Conservation (phyloP, 2,329 filamentous ascomycete genomes). For the Aspergillus pseudonomiae region DNA sequence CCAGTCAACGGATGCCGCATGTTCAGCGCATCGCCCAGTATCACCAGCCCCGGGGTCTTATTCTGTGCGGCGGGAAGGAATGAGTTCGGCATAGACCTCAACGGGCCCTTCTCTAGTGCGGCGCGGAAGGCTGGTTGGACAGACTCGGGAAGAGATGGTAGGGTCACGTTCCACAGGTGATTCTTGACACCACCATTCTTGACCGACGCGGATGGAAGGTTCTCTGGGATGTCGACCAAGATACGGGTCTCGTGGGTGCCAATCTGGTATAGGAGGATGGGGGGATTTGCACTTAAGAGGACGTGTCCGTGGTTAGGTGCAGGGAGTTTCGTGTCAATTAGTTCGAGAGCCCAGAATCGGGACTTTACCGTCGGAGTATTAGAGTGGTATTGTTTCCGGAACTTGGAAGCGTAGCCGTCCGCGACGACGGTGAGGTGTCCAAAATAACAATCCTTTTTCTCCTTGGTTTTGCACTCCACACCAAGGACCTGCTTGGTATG, state of each 20-base stretch:
- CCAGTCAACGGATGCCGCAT: slow-evolving; percentile 99
- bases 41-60: slow-evolving; percentile 69
- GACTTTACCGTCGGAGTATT: slow-evolving; percentile 71
- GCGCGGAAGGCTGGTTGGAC: slow-evolving; percentile 73
- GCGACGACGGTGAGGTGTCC: slow-evolving; percentile 84
- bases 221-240: slow-evolving; percentile 82
- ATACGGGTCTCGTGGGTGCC: slow-evolving; percentile 90
- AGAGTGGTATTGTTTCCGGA: slow-evolving; percentile 76
- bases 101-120: slow-evolving; percentile 75
- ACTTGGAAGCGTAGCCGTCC: slow-evolving; percentile 90
- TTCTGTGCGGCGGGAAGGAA: slow-evolving; percentile 83
- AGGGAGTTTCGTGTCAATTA: slow-evolving; percentile 83
- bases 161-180: slow-evolving; percentile 77
- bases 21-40: slow-evolving; percentile 94
- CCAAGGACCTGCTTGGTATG: slow-evolving; percentile 75
- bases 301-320: slow-evolving; percentile 80
- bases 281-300: slow-evolving; percentile 74
- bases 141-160: slow-evolving; percentile 73
- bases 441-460: slow-evolving; percentile 77
- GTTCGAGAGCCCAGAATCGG: slow-evolving; percentile 91
- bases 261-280: slow-evolving; percentile 94
- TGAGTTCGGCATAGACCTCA: slow-evolving; percentile 94
- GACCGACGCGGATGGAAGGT: slow-evolving; percentile 71
- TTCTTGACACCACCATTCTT: slow-evolving; percentile 80
- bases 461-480: slow-evolving; percentile 70